Conservation (phyloP, 2,329 filamentous ascomycete species). For the Fusarium sp. region DNA sequence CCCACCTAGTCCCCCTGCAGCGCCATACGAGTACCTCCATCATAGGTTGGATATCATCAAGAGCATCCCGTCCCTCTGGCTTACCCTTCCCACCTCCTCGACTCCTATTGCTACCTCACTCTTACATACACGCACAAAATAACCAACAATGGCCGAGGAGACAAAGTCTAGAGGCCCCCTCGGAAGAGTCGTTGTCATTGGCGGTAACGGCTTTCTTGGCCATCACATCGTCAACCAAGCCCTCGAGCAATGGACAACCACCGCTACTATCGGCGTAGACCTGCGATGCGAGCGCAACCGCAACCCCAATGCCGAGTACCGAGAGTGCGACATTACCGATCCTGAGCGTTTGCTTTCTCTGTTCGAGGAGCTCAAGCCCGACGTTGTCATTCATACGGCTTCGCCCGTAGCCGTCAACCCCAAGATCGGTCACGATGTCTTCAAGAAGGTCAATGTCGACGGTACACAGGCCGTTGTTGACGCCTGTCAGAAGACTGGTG, state of each 20-base stretch:
- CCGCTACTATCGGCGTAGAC: slow-evolving; percentile 77
- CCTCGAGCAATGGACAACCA: slow-evolving; percentile 65
- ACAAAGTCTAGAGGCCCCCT: slow-evolving; percentile 59
- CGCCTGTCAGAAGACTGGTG: slow-evolving; percentile 76
- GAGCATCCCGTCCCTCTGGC: slow-evolving; percentile 16
- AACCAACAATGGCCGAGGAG: slow-evolving; percentile 17
- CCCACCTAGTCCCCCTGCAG: too few species aligned
- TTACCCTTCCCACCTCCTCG: slow-evolving; percentile 18
- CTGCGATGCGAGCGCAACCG: slow-evolving; percentile 79
- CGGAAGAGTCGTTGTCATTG: slow-evolving; percentile 81
- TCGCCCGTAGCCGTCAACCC: slow-evolving; percentile 73
- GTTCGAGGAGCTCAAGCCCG: slow-evolving; percentile 76
- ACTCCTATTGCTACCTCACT: slow-evolving; percentile 14
- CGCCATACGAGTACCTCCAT: slow-evolving; percentile 8
- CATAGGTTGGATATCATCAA: slow-evolving; percentile 18
- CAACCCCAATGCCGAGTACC: slow-evolving; percentile 71
- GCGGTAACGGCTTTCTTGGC: slow-evolving; percentile 87
- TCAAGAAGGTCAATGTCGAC: slow-evolving; percentile 87
- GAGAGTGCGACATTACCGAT: slow-evolving; percentile 83
- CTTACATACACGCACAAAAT: slow-evolving; percentile 2
- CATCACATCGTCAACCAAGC: slow-evolving; percentile 84
- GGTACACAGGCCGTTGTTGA: slow-evolving; percentile 84
- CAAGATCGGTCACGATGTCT: slow-evolving; percentile 70
- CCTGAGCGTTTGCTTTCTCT: slow-evolving; percentile 69
- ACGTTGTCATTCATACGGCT: slow-evolving; percentile 92